Percentiles rank a stretch among this genome's conserved stretches.
Conservation (phyloP, 1,284 basidiomycete genomes). For the Naganishia cerealis region DNA sequence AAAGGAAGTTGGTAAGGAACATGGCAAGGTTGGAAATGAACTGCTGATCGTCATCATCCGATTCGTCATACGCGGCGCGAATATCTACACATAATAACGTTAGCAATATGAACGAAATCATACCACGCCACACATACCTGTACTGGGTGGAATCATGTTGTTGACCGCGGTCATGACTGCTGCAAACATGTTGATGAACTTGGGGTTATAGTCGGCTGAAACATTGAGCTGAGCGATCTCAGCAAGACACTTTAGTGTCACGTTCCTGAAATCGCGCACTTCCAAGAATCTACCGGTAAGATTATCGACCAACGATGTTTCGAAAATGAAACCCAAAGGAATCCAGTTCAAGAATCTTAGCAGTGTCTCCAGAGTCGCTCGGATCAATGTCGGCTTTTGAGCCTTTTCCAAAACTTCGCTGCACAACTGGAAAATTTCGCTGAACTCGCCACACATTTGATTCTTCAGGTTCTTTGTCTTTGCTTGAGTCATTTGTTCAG, state of each 20-base stretch:
- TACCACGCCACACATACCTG: slow-evolving; percentile 57
- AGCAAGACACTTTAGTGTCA: slow-evolving; percentile 95
- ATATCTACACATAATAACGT: slow-evolving; percentile 60
- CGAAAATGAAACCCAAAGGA: slow-evolving; percentile 97
- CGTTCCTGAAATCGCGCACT: slow-evolving; percentile 93
- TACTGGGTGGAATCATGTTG: slow-evolving; percentile 94
- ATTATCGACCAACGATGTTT: slow-evolving; percentile 95
- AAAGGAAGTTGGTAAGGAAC: slow-evolving; percentile 95
- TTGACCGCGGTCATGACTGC: slow-evolving; percentile 97
- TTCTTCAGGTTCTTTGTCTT: slow-evolving; percentile 98
- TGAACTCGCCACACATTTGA: slow-evolving; percentile 95
- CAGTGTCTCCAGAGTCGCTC: slow-evolving; percentile 91
- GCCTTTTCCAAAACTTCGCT: slow-evolving; percentile 96
- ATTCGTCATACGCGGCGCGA: slow-evolving; percentile 84
- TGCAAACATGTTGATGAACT: slow-evolving; percentile 96
- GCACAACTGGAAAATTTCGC: slow-evolving; percentile 92
- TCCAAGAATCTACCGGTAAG: slow-evolving; percentile 91
- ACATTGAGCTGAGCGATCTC: slow-evolving; percentile 93
- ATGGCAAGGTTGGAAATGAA: slow-evolving; percentile 94
- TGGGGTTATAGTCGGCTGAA: slow-evolving; percentile 96
- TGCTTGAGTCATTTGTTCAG: slow-evolving; percentile 97
- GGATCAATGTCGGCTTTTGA: slow-evolving; percentile 93
- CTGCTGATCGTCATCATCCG: slow-evolving; percentile 91
- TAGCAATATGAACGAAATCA: slow-evolving; percentile 11
- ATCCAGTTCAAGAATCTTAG: slow-evolving; percentile 99